Evolutionary conservation across 257 asterid genomes (phyloP).

Genomic region (Plantago major): DNA sequence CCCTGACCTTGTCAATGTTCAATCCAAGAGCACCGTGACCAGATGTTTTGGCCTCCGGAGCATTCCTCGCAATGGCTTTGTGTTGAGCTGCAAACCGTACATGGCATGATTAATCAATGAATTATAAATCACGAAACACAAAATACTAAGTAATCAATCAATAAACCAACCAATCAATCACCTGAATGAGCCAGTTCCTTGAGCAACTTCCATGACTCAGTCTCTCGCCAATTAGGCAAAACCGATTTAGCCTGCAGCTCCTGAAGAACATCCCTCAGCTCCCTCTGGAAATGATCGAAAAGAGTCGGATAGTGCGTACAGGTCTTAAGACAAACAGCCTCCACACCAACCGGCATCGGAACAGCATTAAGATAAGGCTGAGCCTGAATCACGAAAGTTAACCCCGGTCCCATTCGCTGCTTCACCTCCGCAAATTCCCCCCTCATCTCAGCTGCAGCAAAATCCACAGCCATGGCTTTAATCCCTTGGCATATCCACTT

Average conservation of each 20-base stretch:
- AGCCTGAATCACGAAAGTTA: constrained; percentile 82
- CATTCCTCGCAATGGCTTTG: constrained; percentile 81
- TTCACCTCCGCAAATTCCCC: constrained; percentile 62
- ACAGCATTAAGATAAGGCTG: constrained; percentile 86
- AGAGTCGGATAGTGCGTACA: constrained; percentile 95
- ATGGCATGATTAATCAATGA: neutral
- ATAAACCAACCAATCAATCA: constrained; percentile 11
- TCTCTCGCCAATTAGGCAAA: constrained; percentile 62
- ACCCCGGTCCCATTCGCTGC: constrained; percentile 78
- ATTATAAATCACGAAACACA: neutral
- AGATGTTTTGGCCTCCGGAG: constrained; percentile 41
- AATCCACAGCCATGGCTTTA: constrained; percentile 85
- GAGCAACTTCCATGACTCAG: constrained; percentile 84
- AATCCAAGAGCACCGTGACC: constrained; percentile 62
- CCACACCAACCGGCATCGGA: constrained; percentile 89
- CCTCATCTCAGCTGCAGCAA: constrained; percentile 59
- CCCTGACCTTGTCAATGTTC: constrained; percentile 60
- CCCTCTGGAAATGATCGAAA: constrained; percentile 93
- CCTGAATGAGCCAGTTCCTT: constrained; percentile 88
- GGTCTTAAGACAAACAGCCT: constrained; percentile 77
- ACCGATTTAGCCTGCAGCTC: constrained; percentile 51
- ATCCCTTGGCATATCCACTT: constrained; percentile 81
- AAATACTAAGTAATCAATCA: neutral
- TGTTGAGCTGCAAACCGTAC: constrained; percentile 69
- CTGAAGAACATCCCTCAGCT: constrained; percentile 79